Conservation (phyloP, 805 yeast genomes). For the Jamesozyma spencerorum region DNA sequence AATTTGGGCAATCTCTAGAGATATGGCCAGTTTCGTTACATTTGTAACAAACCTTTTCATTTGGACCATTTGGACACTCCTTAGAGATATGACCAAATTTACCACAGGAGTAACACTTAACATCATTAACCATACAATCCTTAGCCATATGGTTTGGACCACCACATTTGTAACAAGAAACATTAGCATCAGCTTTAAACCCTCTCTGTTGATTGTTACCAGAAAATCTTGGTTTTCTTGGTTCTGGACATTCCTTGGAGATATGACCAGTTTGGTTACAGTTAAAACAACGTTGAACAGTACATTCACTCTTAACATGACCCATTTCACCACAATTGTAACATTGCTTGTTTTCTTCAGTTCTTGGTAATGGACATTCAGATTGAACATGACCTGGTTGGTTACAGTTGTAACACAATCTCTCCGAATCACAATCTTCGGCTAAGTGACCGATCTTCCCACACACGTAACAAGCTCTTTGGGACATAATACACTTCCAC, state of each 20-base stretch:
- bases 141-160: constrained; percentile 90
- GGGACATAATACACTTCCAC: constrained; percentile 29
- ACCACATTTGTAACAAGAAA: constrained; percentile 80
- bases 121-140: constrained; percentile 69
- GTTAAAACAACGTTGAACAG: constrained; percentile 68
- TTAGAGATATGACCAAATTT: constrained; percentile 81
- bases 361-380: constrained; percentile 84
- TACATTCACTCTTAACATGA: constrained; percentile 79
- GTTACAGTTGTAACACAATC: constrained; percentile 88
- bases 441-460: constrained; percentile 90
- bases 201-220: constrained; percentile 13
- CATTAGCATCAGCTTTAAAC: constrained; percentile 16
- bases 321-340: constrained; percentile 89
- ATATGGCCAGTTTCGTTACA: constrained; percentile 68
- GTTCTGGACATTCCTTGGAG: constrained; percentile 63
- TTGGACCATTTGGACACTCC: constrained; percentile 58
- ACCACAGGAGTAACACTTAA: constrained; percentile 90
- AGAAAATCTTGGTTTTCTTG: constrained; percentile 25
- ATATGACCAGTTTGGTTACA: constrained; percentile 75
- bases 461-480: constrained; percentile 84
- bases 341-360: constrained; percentile 78
- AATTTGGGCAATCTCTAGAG: constrained; percentile 59
- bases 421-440: constrained; percentile 78
- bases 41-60: constrained; percentile 41
- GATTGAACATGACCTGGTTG: constrained; percentile 82